Evolutionary conservation across 108 stramenopile genomes (phyloP).

Genomic region (Phaeodactylum tricornutum): DNA sequence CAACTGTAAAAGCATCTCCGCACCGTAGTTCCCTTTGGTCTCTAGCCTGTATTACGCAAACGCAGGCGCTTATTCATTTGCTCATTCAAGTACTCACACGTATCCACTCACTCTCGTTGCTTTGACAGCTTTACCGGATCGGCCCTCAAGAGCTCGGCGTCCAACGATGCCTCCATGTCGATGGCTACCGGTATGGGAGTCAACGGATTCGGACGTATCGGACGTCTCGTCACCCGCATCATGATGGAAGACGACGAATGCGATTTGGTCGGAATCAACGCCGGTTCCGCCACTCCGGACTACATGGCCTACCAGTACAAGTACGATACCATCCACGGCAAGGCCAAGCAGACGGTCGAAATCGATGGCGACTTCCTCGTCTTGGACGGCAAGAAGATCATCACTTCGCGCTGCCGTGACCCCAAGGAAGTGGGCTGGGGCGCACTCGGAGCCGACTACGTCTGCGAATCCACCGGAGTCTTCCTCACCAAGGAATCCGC

Average conservation of each 20-base stretch:
- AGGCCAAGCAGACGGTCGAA: constrained; percentile 93
- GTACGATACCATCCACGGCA: constrained; percentile 99
- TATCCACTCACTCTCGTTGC: neutral
- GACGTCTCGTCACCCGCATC: constrained; percentile 98
- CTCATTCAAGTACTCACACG: neutral
- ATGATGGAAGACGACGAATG: constrained; percentile 89
- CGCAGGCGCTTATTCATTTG: neutral
- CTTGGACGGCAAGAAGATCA: constrained; percentile 91
- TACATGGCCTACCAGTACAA: constrained; percentile 99
- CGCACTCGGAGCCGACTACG: constrained; percentile 91
- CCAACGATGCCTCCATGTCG: constrained; percentile 69
- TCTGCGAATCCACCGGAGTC: constrained; percentile 98
- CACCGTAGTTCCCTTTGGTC: neutral
- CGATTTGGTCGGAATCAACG: constrained; percentile 92
- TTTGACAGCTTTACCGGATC: constrained; percentile 66
- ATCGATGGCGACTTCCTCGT: constrained; percentile 96
- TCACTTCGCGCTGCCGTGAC: constrained; percentile 90
- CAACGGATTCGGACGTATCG: constrained; percentile 99
- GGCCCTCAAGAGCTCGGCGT: constrained; percentile 50
- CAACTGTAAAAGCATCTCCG: no score
- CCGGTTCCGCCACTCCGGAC: constrained; percentile 93
- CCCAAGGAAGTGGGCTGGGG: constrained; percentile 96
- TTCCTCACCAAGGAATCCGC: constrained; percentile 97
- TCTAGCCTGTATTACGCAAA: neutral
- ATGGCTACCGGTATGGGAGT: constrained; percentile 88